Conservation (phyloP, 2,329 filamentous ascomycete species). For the Aspergillus chevalieri region DNA sequence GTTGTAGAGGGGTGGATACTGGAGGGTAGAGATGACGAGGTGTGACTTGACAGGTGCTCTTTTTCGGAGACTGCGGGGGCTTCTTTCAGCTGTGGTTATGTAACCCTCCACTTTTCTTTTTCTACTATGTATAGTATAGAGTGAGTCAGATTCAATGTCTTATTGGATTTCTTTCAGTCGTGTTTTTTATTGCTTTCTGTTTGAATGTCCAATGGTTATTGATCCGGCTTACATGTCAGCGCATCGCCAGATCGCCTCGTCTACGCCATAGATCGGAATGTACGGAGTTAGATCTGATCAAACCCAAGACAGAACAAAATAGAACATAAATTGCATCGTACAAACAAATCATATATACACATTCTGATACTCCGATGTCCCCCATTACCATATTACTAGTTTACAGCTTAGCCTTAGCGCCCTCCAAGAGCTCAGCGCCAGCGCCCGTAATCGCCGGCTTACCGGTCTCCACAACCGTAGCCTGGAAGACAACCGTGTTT, state of each 20-base stretch:
- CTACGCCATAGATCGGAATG: too few species aligned
- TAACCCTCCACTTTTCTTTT: background rate
- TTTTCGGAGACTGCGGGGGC: background rate
- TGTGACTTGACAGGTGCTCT: background rate
- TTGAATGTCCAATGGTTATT: too few species aligned
- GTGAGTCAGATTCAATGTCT: too few species aligned
- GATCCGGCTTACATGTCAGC: too few species aligned
- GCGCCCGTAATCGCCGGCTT: constrained; percentile 79
- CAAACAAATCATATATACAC: constrained; percentile 10
- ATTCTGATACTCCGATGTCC: constrained; percentile 6
- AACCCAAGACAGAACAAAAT: background rate
- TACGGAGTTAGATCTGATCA: background rate
- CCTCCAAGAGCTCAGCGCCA: constrained; percentile 64
- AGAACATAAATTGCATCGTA: background rate
- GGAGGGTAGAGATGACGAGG: background rate
- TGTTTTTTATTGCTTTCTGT: too few species aligned
- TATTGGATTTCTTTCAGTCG: too few species aligned
- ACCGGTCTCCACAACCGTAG: constrained; percentile 85
- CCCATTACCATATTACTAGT: constrained; percentile 2
- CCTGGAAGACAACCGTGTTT: constrained; percentile 73
- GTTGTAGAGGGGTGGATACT: background rate
- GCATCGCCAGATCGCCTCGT: too few species aligned
- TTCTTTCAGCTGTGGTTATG: background rate
- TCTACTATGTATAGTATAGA: background rate
- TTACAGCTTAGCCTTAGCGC: constrained; percentile 48